Base-by-base conservation (phyloP, 176 grass and related monocot species). In the Rhipidocladum racemiflorum region DNA sequence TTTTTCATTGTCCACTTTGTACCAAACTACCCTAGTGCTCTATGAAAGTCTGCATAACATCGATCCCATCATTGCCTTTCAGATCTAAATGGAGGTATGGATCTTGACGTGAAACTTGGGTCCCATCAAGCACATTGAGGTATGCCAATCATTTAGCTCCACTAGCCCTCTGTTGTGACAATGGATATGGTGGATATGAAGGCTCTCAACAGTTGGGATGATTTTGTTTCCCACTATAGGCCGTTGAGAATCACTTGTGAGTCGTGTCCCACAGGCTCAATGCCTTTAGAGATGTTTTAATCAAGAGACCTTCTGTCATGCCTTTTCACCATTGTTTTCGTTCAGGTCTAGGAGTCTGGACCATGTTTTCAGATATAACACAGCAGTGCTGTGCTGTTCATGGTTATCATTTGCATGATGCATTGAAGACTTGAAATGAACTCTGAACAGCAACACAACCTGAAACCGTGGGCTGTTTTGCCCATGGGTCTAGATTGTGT, bases 211-310 rank as follows among this genome's bases (percentile, higher is more conserved):
- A 42, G 53, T 62, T 81, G 76, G 9, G 40, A 81, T 87, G 55
- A 89, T 89, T 70, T 77, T 89, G 87, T 77, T 89, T 70, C 78
- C 88, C 78, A 78, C 88, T 78, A 72, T 82, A 65, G 77, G 48
- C 38, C 68, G 46, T 66, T 30, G 27, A 72, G 78, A 86, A 80
- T 72, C 72, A 86, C 29, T 74, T 32, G 49, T 28, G 69, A 80
- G 39, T 24, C 42, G 27, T 82, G 54, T 25, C 40, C 68, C 39
- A 82, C 55, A 27, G 55, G 55, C 73, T 44, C 65, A 71, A 49
- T 9, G 36, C 54, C 40, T 81, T 81, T 17, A 38, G 28, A 76
- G 79, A 49, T 27, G 5, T 71, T 29, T 21, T 61, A 72, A 16
- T 65, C 65, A 48, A 39, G 48, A 32, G 70, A 55, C 60, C 32